A percentile compares a stretch with the other conserved stretches of the same genome.
phyloP scores from a whole-genome alignment of 2,329 filamentous ascomycete species.

The Epichloe sp. region DNA sequence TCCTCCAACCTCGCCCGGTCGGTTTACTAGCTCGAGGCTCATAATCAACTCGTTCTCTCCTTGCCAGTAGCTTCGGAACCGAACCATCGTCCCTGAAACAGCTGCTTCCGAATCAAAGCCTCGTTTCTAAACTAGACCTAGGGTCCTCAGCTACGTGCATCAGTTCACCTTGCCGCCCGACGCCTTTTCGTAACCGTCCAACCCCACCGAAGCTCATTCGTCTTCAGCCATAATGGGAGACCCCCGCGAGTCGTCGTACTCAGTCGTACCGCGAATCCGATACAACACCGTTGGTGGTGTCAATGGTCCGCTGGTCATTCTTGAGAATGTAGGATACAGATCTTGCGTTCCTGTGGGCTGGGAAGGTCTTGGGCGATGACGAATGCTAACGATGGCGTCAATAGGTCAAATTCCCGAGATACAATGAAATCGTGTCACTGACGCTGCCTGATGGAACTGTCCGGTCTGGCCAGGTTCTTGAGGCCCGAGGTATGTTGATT shows the following conservation, averaged over 20 bases:
- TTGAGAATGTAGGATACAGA: constrained; percentile 64
- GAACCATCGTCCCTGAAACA: neutral
- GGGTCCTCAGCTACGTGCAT: neutral
- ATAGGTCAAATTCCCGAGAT: constrained; percentile 92
- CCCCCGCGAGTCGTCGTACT: constrained; percentile 46
- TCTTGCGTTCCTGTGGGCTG: neutral
- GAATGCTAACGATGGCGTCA: constrained; percentile 14
- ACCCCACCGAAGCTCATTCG: constrained; percentile 5
- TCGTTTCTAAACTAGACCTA: neutral
- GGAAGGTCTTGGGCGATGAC: neutral
- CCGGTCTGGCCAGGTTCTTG: constrained; percentile 88
- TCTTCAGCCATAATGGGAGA: constrained; percentile 33
- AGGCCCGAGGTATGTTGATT: constrained; percentile 67
- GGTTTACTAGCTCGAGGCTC: constrained; percentile 10
- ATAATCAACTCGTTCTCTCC: constrained; percentile 7
- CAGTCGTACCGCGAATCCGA: constrained; percentile 51
- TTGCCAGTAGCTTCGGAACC: neutral
- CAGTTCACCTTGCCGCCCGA: neutral
- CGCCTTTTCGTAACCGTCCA: neutral
- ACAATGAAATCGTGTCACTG: constrained; percentile 94
- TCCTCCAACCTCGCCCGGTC: constrained; percentile 23
- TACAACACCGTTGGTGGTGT: constrained; percentile 99
- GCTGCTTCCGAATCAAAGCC: neutral
- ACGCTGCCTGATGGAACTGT: constrained; percentile 91
- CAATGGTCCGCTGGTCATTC: constrained; percentile 93